Base-by-base conservation (phyloP, 2,329 filamentous ascomycete species). In the Fusarium pseudocircinatum region DNA sequence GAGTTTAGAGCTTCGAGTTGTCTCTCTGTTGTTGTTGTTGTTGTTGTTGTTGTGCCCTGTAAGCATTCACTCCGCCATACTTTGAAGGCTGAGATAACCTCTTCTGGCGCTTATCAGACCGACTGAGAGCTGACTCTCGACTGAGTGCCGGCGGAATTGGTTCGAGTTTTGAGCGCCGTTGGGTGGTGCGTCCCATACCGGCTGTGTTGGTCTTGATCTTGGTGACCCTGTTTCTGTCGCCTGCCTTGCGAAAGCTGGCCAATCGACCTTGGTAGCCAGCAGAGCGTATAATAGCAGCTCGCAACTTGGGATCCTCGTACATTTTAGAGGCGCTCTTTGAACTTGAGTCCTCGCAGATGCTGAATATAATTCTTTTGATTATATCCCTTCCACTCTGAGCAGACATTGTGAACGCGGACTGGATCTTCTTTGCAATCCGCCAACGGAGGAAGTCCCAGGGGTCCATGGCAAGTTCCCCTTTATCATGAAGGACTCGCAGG, bases 361-460 rank as follows among this genome's bases (percentile, higher is more conserved):
- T 67, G 32, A 54, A 42, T 6, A 73, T 40, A 37, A 74, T 67
- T 2, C 54, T 37, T 5, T 39, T 42, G 4, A 75, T 52, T 6
- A 59, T n/a, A 9, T 62, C 64, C 4, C 40, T 44, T 0, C 59
- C 74, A 4, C 65, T 75, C 16, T 69, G 40, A 9, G 65, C 52
- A 2, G 56, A 43, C 9, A 52, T 52, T 24, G 14, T 18, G 4
- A 63, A 20, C 6, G 57, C 53, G 1, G 65, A 58, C 9, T 59
- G 34, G 15, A 74, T 44, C 36, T 77, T 76, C 13, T 62, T 57
- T 12, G 63, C 59, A 32, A 82, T 69, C 26, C 81, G 75, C 82
- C 81, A 84, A 24, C 83, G 77, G 44, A 83, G 70, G 54, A 84
- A 84, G 65, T 83, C 79, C 61, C 78, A 82, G 0, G 82, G 80